phyloP scores from a whole-genome alignment of 176 grass and related monocot genomes.

The Triticum turgidum region DNA sequence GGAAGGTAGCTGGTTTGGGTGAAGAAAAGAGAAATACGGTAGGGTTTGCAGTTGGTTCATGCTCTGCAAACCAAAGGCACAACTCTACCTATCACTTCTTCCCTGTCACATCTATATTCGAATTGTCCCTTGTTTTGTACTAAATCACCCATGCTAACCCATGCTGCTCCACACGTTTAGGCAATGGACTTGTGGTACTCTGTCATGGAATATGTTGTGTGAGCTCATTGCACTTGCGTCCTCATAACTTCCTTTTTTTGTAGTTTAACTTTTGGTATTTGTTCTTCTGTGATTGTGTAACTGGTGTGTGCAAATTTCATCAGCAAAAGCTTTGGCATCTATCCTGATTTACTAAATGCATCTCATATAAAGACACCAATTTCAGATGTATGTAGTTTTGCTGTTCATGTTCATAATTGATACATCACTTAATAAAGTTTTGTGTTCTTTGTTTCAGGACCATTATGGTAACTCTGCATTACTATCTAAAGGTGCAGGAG shows the following conservation, averaged over 20 bases:
- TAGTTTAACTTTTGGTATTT: neutral
- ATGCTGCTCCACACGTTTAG: neutral
- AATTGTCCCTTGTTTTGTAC: neutral
- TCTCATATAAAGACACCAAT: neutral
- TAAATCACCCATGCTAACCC: neutral
- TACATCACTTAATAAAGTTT: neutral
- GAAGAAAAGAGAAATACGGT: neutral
- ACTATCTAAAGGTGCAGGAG: slow-evolving; percentile 16
- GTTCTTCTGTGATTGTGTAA: neutral
- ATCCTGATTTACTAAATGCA: neutral
- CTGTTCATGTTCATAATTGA: neutral
- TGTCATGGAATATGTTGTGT: neutral
- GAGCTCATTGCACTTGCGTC: neutral
- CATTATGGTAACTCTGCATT: slow-evolving; percentile 35
- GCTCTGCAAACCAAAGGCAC: neutral
- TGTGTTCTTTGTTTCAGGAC: slow-evolving; percentile 25
- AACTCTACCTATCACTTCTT: neutral
- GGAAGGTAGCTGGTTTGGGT: neutral
- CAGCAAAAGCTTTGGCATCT: neutral
- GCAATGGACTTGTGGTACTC: neutral
- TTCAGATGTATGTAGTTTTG: neutral
- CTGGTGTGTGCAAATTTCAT: neutral
- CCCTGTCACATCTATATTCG: neutral
- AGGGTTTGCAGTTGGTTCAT: neutral
- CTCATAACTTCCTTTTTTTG: neutral